Evolutionary conservation across 495 filamentous ascomycete genomes (phyloP).

Genomic region (Penicillium dipodomyicola): DNA sequence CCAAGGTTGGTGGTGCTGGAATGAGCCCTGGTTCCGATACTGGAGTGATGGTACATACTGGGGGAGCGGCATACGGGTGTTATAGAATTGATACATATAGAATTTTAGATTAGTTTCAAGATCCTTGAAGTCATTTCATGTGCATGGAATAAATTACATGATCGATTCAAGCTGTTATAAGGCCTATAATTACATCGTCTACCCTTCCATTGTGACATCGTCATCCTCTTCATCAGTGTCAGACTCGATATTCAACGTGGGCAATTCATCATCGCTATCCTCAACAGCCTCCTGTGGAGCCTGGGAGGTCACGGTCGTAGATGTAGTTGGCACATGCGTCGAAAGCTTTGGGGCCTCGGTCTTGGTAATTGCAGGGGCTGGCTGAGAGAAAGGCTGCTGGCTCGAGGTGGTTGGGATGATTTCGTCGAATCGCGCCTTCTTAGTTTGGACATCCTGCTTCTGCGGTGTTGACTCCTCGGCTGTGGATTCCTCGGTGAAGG

Average conservation of each 20-base stretch:
- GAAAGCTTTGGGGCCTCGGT: constrained; percentile 14
- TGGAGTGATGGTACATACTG: constrained; percentile 58
- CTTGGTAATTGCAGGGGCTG: constrained; percentile 14
- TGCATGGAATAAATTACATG: neutral
- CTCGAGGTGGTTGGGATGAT: constrained; percentile 6
- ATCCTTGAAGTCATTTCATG: neutral
- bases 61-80: constrained; percentile 55
- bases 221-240: constrained; percentile 47
- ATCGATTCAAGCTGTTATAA: neutral
- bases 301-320: constrained; percentile 11
- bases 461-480: constrained; percentile 10
- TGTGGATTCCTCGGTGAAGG: constrained; percentile 30
- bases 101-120: constrained; percentile 5
- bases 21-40: constrained; percentile 47
- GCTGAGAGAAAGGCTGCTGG: constrained; percentile 12
- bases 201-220: constrained; percentile 37
- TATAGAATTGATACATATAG: constrained; percentile 12
- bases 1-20: constrained; percentile 59
- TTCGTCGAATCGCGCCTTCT: constrained; percentile 38
- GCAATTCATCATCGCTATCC: constrained; percentile 51
- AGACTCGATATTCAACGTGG: constrained; percentile 46
- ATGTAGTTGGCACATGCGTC: constrained; percentile 12
- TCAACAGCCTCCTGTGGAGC: constrained; percentile 27
- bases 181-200: constrained; percentile 7
- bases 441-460: constrained; percentile 24